A percentile compares a stretch with the other conserved stretches of the same genome.
Evolutionary conservation across 371 early-diverging fungal genomes (phyloP).

Genomic region (Mucor piriformis): DNA sequence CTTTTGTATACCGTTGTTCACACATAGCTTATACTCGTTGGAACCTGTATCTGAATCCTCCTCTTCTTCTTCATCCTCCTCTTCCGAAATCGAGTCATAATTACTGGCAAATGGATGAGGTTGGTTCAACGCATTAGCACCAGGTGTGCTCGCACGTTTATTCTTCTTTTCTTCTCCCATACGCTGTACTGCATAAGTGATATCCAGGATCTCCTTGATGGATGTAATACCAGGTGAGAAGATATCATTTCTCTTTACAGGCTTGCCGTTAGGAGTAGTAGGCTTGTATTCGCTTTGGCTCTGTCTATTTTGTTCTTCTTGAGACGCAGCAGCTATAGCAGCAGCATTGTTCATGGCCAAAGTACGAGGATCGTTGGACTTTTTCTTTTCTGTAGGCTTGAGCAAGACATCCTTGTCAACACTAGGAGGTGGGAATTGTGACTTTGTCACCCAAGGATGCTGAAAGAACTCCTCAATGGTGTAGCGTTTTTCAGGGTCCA

Average conservation of each 20-base stretch:
- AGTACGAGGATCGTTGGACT: conserved; percentile 21
- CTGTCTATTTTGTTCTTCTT: conserved; percentile 28
- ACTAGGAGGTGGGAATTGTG: conserved; percentile 30
- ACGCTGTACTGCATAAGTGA: conserved; percentile 58
- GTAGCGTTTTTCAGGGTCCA: conserved; percentile 58
- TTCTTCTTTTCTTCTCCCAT: conserved; percentile 59
- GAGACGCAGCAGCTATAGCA: conserved; percentile 23
- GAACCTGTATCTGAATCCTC: conserved; percentile 4
- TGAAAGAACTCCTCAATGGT: conserved; percentile 70
- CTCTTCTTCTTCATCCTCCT: conserved; percentile 28
- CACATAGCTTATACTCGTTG: not conserved
- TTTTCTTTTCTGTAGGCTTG: conserved; percentile 11
- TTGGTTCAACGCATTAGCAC: not conserved
- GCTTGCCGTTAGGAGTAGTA: not conserved
- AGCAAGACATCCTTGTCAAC: not conserved
- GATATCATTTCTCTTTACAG: conserved; percentile 24
- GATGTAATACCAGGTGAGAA: conserved; percentile 52
- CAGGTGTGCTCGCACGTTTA: conserved; percentile 8
- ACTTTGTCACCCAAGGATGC: conserved; percentile 79
- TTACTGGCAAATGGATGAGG: conserved; percentile 14
- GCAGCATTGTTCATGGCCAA: conserved; percentile 29
- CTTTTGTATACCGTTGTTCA: conserved; percentile 19
- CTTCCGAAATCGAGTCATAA: conserved; percentile 30
- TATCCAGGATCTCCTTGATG: conserved; percentile 57
- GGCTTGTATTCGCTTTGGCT: conserved; percentile 12